A percentile compares a stretch with the other conserved stretches of the same genome.
phyloP scores from a whole-genome alignment of 352 stramenopile species.

The Globisporangium camurandrum region DNA sequence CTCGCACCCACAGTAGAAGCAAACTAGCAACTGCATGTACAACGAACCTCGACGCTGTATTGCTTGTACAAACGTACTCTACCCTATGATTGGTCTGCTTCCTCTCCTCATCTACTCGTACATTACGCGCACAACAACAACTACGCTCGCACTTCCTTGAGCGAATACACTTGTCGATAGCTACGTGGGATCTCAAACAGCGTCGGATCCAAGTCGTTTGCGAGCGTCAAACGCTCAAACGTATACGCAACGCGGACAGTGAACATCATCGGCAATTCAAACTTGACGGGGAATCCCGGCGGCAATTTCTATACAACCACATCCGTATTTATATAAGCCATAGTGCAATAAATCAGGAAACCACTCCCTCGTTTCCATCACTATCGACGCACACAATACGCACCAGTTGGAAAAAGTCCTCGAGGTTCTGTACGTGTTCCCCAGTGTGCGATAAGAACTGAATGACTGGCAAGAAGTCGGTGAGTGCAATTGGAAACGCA shows the following conservation, averaged over 20 bases:
- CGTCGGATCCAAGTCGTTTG: constrained; percentile 31
- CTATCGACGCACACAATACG: constrained; percentile 1
- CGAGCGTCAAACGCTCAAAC: constrained; percentile 62
- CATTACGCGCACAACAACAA: no score
- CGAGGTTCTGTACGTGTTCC: constrained; percentile 69
- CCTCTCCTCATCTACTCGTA: no score
- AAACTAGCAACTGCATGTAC: no score
- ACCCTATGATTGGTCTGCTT: no score
- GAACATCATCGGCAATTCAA: constrained; percentile 80
- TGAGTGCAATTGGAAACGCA: constrained; percentile 60
- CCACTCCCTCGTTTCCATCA: no score
- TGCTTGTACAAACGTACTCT: no score
- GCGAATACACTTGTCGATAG: constrained; percentile 47
- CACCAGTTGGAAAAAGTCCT: constrained; percentile 84
- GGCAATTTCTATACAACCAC: constrained; percentile 60
- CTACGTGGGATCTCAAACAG: constrained; percentile 50
- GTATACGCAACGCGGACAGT: constrained; percentile 76
- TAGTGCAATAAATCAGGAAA: no score
- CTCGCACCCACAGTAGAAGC: no score
- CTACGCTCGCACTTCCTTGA: constrained; percentile 46
- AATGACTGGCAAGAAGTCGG: constrained; percentile 69
- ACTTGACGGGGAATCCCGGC: constrained; percentile 69
- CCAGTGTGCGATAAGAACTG: constrained; percentile 70
- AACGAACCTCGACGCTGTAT: no score
- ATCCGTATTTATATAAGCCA: no score